phyloP scores from a whole-genome alignment of 352 stramenopile genomes.

The Phytophthora pluvialis region DNA sequence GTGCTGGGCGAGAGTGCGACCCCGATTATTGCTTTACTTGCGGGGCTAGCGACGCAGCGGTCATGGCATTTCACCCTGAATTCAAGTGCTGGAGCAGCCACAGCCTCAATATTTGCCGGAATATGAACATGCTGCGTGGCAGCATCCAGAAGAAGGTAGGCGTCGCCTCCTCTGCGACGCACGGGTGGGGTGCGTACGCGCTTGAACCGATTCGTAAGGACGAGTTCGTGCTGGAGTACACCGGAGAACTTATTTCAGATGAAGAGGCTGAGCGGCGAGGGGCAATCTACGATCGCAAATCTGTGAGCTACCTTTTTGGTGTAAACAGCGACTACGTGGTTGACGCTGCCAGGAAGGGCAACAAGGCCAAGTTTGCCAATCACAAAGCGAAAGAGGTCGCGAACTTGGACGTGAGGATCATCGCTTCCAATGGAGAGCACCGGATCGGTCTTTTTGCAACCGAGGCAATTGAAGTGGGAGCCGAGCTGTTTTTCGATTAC shows the following conservation, averaged over 20 bases:
- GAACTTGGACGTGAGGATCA: constrained; percentile 87
- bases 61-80: constrained; percentile 50
- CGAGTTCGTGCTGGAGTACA: constrained; percentile 83
- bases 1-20: constrained; percentile 65
- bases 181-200: constrained; percentile 76
- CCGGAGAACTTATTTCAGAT: constrained; percentile 68
- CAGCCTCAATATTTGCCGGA: constrained; percentile 59
- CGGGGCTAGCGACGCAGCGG: constrained; percentile 62
- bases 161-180: constrained; percentile 68
- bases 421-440: constrained; percentile 89
- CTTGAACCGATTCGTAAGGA: constrained; percentile 69
- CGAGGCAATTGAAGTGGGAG: constrained; percentile 85
- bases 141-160: constrained; percentile 66
- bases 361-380: constrained; percentile 95
- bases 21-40: constrained; percentile 79
- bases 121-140: constrained; percentile 65
- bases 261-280: constrained; percentile 84
- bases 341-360: constrained; percentile 93
- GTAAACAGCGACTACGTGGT: constrained; percentile 92
- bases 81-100: constrained; percentile 33
- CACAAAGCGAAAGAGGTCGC: constrained; percentile 58
- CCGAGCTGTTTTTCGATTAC: constrained; percentile 85
- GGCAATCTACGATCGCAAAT: constrained; percentile 80
- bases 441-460: constrained; percentile 93
- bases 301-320: constrained; percentile 92